A percentile compares a stretch with the other conserved stretches of the same genome.
These are phyloP conservation scores for Apocynum venetum DNA, from an alignment of 257 asterid species.

Conservation along the genomic window DNA sequence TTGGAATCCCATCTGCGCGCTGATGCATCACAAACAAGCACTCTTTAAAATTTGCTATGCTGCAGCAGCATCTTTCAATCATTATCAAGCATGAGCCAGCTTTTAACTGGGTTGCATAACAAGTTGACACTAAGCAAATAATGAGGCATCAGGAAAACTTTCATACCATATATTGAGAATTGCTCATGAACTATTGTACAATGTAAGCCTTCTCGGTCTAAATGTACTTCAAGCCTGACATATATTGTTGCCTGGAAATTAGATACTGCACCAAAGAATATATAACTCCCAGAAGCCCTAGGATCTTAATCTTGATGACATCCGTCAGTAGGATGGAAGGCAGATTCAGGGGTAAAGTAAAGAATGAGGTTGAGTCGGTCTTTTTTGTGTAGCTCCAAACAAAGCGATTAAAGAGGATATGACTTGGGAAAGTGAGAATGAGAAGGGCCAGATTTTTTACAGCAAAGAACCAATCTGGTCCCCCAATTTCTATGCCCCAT, in stretches of 20 bases:
- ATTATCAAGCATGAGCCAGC: background rate
- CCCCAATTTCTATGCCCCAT: conserved; percentile 90
- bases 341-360: conserved; percentile 73
- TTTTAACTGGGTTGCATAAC: background rate
- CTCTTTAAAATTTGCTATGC: background rate
- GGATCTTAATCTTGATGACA: conserved; percentile 66
- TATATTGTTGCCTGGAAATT: conserved; percentile 74
- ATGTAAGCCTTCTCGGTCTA: conserved; percentile 33
- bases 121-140: background rate
- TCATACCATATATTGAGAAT: conserved; percentile 14
- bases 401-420: conserved; percentile 81
- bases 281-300: conserved; percentile 90
- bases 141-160: background rate
- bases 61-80: background rate
- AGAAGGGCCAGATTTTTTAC: conserved; percentile 91
- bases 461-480: conserved; percentile 82
- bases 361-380: conserved; percentile 58
- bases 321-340: conserved; percentile 78
- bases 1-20: background rate
- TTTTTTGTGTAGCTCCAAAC: conserved; percentile 90
- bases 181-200: conserved; percentile 31
- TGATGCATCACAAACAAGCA: background rate
- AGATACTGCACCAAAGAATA: conserved; percentile 85
- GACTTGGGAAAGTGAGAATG: conserved; percentile 79
- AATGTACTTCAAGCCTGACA: conserved; percentile 90